Evolutionary conservation across 75 land plant species (phyloP).

Genomic region (Sequoia sempervirens): DNA sequence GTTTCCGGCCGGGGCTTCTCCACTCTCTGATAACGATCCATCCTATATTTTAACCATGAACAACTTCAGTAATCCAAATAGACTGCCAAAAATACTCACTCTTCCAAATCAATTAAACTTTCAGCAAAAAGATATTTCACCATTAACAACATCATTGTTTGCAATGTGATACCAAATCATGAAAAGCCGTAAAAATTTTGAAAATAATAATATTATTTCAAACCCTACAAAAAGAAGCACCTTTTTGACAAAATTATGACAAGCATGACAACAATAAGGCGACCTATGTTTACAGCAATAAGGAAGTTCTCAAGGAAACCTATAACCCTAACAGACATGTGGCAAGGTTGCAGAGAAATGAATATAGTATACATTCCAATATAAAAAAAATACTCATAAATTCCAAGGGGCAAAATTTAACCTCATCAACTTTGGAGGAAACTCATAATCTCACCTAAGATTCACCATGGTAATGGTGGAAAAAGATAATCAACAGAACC

Average conservation of each 20-base stretch:
- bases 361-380: not conserved
- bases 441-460: not conserved
- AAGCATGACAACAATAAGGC: not conserved
- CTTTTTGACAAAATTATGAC: not conserved
- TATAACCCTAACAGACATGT: not conserved
- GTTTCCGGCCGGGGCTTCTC: conserved; percentile 82
- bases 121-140: not conserved
- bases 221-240: not conserved
- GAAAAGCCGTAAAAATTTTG: not conserved
- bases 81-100: not conserved
- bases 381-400: not conserved
- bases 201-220: not conserved
- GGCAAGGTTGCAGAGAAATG: not conserved
- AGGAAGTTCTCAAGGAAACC: not conserved
- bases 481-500: not conserved
- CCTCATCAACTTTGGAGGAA: not conserved
- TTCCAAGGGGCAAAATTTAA: not conserved
- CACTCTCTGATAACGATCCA: conserved; percentile 85
- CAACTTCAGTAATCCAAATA: not conserved
- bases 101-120: not conserved
- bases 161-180: not conserved
- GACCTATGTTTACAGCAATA: too few relatives aligned
- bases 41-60: conserved; percentile 6
- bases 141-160: not conserved
- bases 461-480: not conserved